Evolutionary conservation across 257 asterid species (phyloP).

Genomic region (Nicotiana sylvestris): DNA sequence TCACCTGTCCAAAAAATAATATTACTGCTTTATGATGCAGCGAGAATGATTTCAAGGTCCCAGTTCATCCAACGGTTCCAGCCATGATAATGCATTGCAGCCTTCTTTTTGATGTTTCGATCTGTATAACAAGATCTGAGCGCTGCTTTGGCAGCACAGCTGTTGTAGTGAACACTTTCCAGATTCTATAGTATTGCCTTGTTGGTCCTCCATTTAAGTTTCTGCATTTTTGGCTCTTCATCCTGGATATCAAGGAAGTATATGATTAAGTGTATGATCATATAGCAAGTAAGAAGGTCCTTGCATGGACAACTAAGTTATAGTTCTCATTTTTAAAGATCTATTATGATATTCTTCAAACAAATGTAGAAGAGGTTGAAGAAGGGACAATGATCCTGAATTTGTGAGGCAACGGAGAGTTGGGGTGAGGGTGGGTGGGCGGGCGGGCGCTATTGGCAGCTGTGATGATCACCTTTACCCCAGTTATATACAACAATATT

Average conservation of each 20-base stretch:
- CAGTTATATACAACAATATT: neutral
- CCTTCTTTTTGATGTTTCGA: neutral
- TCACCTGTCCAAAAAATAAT: neutral
- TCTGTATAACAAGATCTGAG: neutral
- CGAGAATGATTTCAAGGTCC: neutral
- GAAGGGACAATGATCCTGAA: conserved; percentile 33
- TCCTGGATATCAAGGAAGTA: neutral
- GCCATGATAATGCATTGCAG: neutral
- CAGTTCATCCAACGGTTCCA: neutral
- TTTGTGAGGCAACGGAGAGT: neutral
- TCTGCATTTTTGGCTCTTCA: neutral
- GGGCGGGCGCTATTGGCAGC: neutral
- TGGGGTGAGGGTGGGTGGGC: neutral
- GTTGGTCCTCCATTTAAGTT: neutral
- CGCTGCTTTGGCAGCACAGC: neutral
- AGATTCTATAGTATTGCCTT: neutral
- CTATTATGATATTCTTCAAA: neutral
- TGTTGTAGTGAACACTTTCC: neutral
- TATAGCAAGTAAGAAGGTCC: neutral
- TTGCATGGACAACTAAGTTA: neutral
- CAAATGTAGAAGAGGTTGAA: conserved; percentile 17
- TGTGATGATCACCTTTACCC: neutral
- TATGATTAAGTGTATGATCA: neutral
- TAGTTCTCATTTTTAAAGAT: neutral
- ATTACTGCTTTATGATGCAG: neutral